Conservation (phyloP, 2,329 filamentous ascomycete genomes). For the Didymosphaeria variabile region DNA sequence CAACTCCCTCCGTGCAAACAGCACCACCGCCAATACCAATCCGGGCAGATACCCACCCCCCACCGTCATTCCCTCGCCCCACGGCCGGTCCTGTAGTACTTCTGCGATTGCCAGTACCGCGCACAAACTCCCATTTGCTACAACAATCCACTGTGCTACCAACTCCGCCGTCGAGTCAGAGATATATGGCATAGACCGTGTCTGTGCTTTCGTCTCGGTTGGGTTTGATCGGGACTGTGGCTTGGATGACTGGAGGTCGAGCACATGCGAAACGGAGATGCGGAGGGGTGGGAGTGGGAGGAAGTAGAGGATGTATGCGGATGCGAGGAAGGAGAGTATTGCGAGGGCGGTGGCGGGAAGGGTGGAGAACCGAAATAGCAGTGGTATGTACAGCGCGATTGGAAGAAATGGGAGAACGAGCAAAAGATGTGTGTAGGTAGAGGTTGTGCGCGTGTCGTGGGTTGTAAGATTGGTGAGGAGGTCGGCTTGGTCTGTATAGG, state of each 20-base stretch:
- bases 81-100: constrained; percentile 34
- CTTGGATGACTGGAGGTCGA: constrained; percentile 11
- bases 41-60: constrained; percentile 53
- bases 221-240: not conserved
- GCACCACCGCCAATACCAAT: constrained; percentile 67
- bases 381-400: constrained; percentile 64
- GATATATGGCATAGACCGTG: constrained; percentile 34
- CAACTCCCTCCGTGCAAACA: constrained; percentile 73
- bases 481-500: constrained; percentile 37
- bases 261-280: constrained; percentile 26
- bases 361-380: constrained; percentile 53
- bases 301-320: constrained; percentile 67
- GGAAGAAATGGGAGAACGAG: constrained; percentile 68
- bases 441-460: constrained; percentile 50
- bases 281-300: constrained; percentile 64
- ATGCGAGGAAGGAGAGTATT: constrained; percentile 70
- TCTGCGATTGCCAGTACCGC: constrained; percentile 57
- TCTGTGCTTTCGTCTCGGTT: constrained; percentile 9
- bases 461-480: constrained; percentile 41
- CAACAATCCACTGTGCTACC: constrained; percentile 67
- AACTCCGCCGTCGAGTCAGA: constrained; percentile 51
- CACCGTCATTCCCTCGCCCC: constrained; percentile 40
- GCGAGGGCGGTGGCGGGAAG: constrained; percentile 63
- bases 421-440: constrained; percentile 64
- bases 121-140: constrained; percentile 67